Evolutionary conservation across 768 basidiomycete genomes (phyloP), one percentile per base, ranked within the genome.

Genomic region (Leccinellum rugosiceps): DNA sequence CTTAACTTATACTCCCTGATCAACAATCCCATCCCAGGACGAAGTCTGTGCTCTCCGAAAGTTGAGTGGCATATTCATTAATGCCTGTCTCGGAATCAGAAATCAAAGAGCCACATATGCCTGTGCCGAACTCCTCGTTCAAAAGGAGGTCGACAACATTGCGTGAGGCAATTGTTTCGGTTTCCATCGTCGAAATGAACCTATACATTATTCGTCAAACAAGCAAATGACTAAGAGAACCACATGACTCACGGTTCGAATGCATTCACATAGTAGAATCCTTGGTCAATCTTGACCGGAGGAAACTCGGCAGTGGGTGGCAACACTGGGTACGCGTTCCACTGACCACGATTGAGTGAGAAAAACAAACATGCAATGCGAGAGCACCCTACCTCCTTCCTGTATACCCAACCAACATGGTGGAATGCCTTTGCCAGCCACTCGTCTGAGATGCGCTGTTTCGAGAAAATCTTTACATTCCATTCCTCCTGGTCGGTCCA

Each of bases 171-270:
- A 96, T 71, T 0, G 91, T 93, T 73, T 94, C 87, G 0, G 94
- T 95, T 72, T 98, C 95, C 95, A 98, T 97, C 6, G 92, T 93
- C 14, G 87, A 90, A 47, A 94, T 88, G 64, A 92, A 83, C 31
- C 90, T 90, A 58, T 10, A 17, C 17, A 25, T 5, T 11, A 49
- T 26, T 38, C 50, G 50, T 55, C 46, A 58, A 38, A 46, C 21
- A 43, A 17, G n/a, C 19, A 26, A 58, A 56, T 28, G 32, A 17
- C 47, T 41, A 26, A 43, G 47, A 52, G 17, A n/a, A 11, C 2
- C 53, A 50, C 53, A 14, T 47, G 13, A 82, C 87, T 66, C 74
- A 90, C 84, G 92, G 87, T 75, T 98, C 96, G 61, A 97, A 90
- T 1, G 90, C 84, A 62, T 94, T 96, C 47, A 94, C 87, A 65